Conservation (phyloP, 495 filamentous ascomycete genomes). For the Coniosporium apollinis region DNA sequence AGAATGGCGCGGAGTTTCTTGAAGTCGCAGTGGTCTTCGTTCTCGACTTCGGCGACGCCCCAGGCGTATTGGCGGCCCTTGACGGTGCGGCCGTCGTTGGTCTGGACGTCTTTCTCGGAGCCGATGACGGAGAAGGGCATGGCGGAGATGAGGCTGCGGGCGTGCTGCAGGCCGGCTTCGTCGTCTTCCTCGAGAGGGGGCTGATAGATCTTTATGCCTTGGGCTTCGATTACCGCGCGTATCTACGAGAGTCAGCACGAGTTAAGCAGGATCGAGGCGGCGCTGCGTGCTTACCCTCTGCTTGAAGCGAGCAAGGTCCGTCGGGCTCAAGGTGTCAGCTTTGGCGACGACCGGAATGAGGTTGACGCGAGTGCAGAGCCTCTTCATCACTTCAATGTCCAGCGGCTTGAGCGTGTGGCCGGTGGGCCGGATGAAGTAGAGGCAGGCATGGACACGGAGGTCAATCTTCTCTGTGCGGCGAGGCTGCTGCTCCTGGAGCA, state of each 20-base stretch:
- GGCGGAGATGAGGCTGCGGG: slow-evolving; percentile 79
- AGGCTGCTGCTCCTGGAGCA: slow-evolving; percentile 99
- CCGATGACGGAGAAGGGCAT: slow-evolving; percentile 99
- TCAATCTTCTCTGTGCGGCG: slow-evolving; percentile 97
- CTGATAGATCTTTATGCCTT: slow-evolving; percentile 98
- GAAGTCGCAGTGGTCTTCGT: slow-evolving; percentile 99
- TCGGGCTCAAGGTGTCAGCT: slow-evolving; percentile 90
- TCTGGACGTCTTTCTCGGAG: slow-evolving; percentile 98
- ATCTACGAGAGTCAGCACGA: slow-evolving; percentile 47
- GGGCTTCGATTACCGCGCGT: slow-evolving; percentile 85
- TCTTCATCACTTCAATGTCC: slow-evolving; percentile 99
- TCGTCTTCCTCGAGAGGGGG: slow-evolving; percentile 96
- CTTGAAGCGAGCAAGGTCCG: slow-evolving; percentile 85
- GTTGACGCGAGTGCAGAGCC: slow-evolving; percentile 91
- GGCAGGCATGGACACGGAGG: slow-evolving; percentile 91
- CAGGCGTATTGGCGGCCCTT: slow-evolving; percentile 98
- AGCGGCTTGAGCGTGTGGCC: slow-evolving; percentile 97
- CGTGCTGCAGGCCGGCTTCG: slow-evolving; percentile 85
- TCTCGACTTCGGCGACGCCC: slow-evolving; percentile 98
- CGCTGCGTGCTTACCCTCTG: slow-evolving; percentile 44
- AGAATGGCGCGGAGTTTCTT: slow-evolving; percentile 98
- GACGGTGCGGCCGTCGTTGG: slow-evolving; percentile 81
- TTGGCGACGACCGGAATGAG: slow-evolving; percentile 96
- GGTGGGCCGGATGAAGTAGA: slow-evolving; percentile 98
- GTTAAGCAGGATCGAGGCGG: too few relatives aligned